A percentile compares a stretch with the other conserved stretches of the same genome.
phyloP scores from a whole-genome alignment of 1,139 yeast species.

The Pneumocystis wakefieldiae region DNA sequence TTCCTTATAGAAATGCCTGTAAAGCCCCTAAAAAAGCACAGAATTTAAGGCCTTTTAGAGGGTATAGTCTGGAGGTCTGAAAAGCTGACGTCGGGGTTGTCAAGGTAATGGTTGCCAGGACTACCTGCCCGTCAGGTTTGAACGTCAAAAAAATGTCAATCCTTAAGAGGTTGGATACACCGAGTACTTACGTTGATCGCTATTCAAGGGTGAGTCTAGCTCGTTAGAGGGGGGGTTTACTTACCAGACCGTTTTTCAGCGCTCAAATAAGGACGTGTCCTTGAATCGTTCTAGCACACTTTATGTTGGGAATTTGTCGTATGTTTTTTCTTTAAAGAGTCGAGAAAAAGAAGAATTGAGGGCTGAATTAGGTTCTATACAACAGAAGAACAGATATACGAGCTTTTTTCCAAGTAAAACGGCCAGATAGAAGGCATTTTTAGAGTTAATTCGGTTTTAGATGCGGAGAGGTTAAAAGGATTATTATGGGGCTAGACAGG shows the following conservation, averaged over 20 bases:
- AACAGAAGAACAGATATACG: constrained; percentile 85
- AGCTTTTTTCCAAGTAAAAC: constrained; percentile 46
- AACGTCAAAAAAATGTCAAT: neutral
- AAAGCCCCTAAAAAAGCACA: neutral
- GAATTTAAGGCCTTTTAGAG: neutral
- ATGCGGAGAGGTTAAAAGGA: constrained; percentile 60
- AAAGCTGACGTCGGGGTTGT: no score
- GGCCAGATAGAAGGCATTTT: neutral
- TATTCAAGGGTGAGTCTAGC: neutral
- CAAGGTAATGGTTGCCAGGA: no score
- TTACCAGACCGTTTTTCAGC: neutral
- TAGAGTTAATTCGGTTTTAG: constrained; percentile 15
- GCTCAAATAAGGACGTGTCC: neutral
- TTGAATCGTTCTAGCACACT: constrained; percentile 40
- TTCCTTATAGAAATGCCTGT: neutral
- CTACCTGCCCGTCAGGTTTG: no score
- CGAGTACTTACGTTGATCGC: constrained; percentile 9
- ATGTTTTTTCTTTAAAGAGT: neutral
- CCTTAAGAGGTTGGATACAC: constrained; percentile 5
- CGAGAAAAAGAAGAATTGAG: neutral
- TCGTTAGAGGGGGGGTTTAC: neutral
- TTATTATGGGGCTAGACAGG: constrained; percentile 87
- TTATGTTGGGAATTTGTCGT: constrained; percentile 61
- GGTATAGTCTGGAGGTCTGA: no score
- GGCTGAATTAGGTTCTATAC: constrained; percentile 48